These are phyloP conservation scores for Fragilariopsis cylindrus DNA, from an alignment of 108 stramenopile species.

Conservation along the genomic window DNA sequence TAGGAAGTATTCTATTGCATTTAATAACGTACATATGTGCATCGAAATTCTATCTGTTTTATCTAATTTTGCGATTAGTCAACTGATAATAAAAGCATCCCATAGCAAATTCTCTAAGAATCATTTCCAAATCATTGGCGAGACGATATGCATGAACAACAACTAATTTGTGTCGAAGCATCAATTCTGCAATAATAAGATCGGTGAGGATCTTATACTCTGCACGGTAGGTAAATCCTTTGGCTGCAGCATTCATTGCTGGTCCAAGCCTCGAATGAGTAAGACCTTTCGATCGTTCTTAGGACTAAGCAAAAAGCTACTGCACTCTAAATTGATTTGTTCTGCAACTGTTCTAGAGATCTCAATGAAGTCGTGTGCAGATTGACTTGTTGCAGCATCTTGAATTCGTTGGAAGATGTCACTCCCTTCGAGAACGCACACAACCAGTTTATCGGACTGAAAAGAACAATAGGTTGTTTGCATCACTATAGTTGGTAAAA, in stretches of 20 bases:
- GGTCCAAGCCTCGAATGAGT: constrained; percentile 32
- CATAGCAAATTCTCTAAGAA: constrained; percentile 32
- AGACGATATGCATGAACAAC: constrained; percentile 33
- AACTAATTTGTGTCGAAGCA: constrained; percentile 32
- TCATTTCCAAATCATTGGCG: constrained; percentile 20
- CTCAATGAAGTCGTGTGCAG: not conserved
- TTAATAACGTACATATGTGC: too few species aligned
- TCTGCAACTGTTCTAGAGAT: not conserved
- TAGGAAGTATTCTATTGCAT: too few species aligned
- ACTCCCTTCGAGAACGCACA: constrained; percentile 23
- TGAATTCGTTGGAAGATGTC: constrained; percentile 1
- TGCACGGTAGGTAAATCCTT: constrained; percentile 23
- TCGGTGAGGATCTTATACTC: constrained; percentile 22
- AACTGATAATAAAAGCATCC: constrained; percentile 45
- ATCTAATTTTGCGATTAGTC: constrained; percentile 10
- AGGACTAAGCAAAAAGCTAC: constrained; percentile 2
- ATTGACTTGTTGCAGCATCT: not conserved
- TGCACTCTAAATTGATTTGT: constrained; percentile 5
- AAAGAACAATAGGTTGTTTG: constrained; percentile 8
- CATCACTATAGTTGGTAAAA: constrained; percentile 15
- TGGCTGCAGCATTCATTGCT: constrained; percentile 28
- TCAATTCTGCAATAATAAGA: constrained; percentile 30
- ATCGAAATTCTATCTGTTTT: too few species aligned
- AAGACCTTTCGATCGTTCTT: constrained; percentile 19
- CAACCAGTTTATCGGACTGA: constrained; percentile 7